Base-by-base conservation (phyloP, 345 rosid genomes). In the Salix caprea region DNA sequence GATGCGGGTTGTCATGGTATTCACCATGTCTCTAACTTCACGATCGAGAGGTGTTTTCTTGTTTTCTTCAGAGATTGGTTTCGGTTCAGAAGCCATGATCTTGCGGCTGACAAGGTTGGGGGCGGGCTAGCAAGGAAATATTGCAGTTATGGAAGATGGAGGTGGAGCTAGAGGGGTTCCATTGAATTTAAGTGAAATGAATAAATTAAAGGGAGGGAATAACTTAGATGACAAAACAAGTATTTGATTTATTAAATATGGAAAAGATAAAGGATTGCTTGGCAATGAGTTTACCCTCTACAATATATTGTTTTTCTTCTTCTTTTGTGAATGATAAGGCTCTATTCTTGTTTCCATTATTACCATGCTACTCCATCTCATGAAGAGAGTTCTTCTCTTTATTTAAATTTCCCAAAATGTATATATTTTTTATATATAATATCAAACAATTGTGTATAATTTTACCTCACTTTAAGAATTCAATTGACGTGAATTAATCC, bases 1-100 rank as follows among this genome's bases (percentile, higher is more conserved):
- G 7, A 89, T 34, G 3, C 82, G 83, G 44, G 66, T 76, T 1
- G 90, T 85, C 26, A 91, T 78, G 39, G 90, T 79, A 7, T 83
- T 82, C 76, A 87, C 84, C 90, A 87, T 91, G 85, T 85, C 87
- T 40, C 80, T 74, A 36, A 86, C 78, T 13, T 80, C 89, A 6
- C 77, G 81, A 26, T 88, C 83, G 24, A 84, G 75, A 26, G 67
- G 52, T 26, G 74, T 87, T 8, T 74, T 79, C 69, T 81, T 76
- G 58, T 50, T 78, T 37, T 40, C 82, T 13, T 83, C 87, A 10
- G 83, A 61, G 21, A 61, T 40, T 37, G 44, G 23, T 23, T n/a
- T 7, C 42, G 79, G 71, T 58, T 85, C 90, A 3, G 77, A 70
- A 78, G 80, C 67, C 90, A 89, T 88, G 70, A 10, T 74, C 70